phyloP scores from a whole-genome alignment of 257 asterid genomes.

The Salvia rosmarinus region DNA sequence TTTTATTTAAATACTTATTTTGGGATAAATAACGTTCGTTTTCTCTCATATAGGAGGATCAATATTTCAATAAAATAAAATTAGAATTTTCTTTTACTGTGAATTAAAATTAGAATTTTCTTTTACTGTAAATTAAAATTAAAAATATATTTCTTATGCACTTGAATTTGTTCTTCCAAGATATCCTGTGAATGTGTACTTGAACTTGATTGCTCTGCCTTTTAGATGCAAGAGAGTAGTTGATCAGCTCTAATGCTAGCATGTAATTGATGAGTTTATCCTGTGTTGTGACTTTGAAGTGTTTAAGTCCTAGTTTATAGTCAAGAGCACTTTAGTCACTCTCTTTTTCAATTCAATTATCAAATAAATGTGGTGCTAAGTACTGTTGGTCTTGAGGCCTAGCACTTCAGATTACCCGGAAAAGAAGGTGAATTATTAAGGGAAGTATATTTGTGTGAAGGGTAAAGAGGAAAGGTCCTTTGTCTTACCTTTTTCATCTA shows the following conservation, averaged over 20 bases:
- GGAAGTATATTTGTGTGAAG: not conserved
- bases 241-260: not conserved
- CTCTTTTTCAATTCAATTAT: not conserved
- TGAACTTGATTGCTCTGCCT: not conserved
- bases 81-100: no score
- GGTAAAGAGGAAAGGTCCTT: not conserved
- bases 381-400: conserved; percentile 1
- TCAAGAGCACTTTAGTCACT: not conserved
- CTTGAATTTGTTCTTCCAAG: no score
- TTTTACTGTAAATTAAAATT: no score
- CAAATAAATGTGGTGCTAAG: not conserved
- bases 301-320: not conserved
- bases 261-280: not conserved
- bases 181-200: not conserved
- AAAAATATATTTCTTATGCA: no score
- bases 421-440: not conserved
- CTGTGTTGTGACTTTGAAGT: not conserved
- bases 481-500: not conserved
- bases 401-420: not conserved
- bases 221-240: conserved; percentile 1
- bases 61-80: no score
- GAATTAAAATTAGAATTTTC: no score
- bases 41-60: no score
- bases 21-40: no score
- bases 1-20: no score